phyloP scores from a whole-genome alignment of 2,329 filamentous ascomycete genomes.

The Claviceps sp. region DNA sequence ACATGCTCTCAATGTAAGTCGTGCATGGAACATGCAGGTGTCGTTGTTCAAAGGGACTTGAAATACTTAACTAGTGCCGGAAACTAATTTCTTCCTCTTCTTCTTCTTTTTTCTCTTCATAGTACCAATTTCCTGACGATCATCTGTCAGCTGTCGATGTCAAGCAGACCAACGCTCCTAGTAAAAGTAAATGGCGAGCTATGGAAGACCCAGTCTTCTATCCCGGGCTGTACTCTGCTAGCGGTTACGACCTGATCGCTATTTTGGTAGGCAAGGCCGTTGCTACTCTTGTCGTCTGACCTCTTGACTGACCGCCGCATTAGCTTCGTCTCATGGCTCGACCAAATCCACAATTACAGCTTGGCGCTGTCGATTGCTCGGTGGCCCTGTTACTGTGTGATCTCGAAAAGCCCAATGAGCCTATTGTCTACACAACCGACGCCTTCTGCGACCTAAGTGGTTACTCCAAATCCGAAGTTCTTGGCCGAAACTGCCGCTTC shows the following conservation, averaged over 20 bases:
- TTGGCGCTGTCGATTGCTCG: slow-evolving; percentile 72
- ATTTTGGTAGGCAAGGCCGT: slow-evolving; percentile 32
- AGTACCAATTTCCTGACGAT: slow-evolving; percentile 11
- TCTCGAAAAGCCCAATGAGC: slow-evolving; percentile 56
- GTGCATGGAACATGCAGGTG: not conserved
- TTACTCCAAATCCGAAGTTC: slow-evolving; percentile 59
- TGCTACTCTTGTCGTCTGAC: not conserved
- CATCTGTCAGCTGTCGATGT: not conserved
- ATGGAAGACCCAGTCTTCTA: slow-evolving; percentile 36
- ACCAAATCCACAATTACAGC: slow-evolving; percentile 60
- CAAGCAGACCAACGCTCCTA: not conserved
- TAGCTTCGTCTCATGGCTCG: slow-evolving; percentile 52
- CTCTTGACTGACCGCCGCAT: not conserved
- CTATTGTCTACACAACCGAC: slow-evolving; percentile 76
- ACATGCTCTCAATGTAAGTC: slow-evolving; percentile 20
- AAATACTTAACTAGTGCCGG: not conserved
- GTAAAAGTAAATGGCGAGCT: slow-evolving; percentile 12
- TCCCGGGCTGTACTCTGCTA: slow-evolving; percentile 41
- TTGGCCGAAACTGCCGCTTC: slow-evolving; percentile 75
- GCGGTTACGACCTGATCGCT: slow-evolving; percentile 40
- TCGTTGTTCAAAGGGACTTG: not conserved
- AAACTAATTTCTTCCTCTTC: not conserved
- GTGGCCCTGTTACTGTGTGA: slow-evolving; percentile 78
- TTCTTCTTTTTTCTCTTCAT: not conserved
- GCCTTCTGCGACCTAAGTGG: slow-evolving; percentile 69